These are phyloP conservation scores for Exobasidium rhododendri DNA, from an alignment of 1,284 basidiomycete genomes.

Conservation along the genomic window DNA sequence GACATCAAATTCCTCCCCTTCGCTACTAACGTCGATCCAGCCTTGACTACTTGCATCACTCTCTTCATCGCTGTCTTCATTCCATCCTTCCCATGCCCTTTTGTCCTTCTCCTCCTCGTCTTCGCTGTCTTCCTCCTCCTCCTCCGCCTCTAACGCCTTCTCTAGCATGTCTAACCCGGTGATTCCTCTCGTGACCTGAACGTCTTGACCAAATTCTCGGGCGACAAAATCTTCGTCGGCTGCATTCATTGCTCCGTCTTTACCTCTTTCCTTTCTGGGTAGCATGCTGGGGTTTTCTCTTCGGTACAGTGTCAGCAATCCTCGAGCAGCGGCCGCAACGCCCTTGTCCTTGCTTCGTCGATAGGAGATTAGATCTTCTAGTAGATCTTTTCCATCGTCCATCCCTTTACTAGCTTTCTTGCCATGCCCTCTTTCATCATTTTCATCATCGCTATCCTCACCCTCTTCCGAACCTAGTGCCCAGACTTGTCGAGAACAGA, in stretches of 20 bases:
- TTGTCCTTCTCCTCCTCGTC: constrained; percentile 73
- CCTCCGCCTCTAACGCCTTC: constrained; percentile 38
- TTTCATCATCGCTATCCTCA: constrained; percentile 8
- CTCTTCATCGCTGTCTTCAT: constrained; percentile 65
- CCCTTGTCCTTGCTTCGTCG: constrained; percentile 91
- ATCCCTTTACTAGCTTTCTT: neutral
- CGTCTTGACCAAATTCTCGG: constrained; percentile 73
- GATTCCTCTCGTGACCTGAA: constrained; percentile 71
- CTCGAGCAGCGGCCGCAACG: constrained; percentile 80
- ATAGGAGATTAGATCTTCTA: constrained; percentile 91
- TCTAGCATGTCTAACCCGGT: constrained; percentile 64
- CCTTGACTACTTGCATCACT: constrained; percentile 61
- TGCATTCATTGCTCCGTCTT: constrained; percentile 43
- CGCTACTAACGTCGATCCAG: constrained; percentile 82
- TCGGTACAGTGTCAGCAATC: constrained; percentile 85
- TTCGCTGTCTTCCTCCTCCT: constrained; percentile 53
- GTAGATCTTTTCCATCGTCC: constrained; percentile 81
- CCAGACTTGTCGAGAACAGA: constrained; percentile 90
- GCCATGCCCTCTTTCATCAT: neutral
- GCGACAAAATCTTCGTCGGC: constrained; percentile 37
- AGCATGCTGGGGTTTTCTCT: constrained; percentile 94
- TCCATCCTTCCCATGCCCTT: constrained; percentile 80
- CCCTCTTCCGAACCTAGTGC: constrained; percentile 41
- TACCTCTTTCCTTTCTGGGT: constrained; percentile 73
- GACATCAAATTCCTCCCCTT: constrained; percentile 62